Percentiles rank a stretch among this genome's conserved stretches.
Conservation (phyloP, 2,329 filamentous ascomycete species). For the Ramularia endophylla region DNA sequence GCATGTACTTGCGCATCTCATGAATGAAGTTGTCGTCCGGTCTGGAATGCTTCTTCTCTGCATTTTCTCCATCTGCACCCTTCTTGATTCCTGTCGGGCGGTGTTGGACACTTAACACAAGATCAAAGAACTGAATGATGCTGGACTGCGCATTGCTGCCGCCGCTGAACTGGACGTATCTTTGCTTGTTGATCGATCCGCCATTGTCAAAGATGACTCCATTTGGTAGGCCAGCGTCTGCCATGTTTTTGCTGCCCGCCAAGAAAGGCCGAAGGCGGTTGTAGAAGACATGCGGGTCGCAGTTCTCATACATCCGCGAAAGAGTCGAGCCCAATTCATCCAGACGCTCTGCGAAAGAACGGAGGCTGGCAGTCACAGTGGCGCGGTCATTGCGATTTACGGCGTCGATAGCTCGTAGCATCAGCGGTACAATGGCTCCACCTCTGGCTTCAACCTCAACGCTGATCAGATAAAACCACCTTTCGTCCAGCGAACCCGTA, state of each 20-base stretch:
- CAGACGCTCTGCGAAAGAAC: constrained; percentile 75
- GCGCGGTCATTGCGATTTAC: constrained; percentile 63
- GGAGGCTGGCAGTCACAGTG: constrained; percentile 72
- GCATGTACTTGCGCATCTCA: constrained; percentile 98
- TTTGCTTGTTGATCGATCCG: constrained; percentile 43
- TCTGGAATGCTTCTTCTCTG: constrained; percentile 40
- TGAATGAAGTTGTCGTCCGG: constrained; percentile 74
- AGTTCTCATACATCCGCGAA: constrained; percentile 89
- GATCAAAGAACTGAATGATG: constrained; percentile 94
- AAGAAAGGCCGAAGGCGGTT: constrained; percentile 93
- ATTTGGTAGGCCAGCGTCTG: constrained; percentile 79
- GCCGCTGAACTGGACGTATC: constrained; percentile 80
- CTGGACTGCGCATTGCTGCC: constrained; percentile 97
- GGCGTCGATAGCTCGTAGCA: constrained; percentile 80
- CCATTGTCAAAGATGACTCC: constrained; percentile 82
- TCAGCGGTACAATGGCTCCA: constrained; percentile 77
- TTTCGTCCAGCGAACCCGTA: constrained; percentile 91
- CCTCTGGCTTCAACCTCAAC: constrained; percentile 93
- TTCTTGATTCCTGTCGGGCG: constrained; percentile 73
- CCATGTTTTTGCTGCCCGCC: constrained; percentile 97
- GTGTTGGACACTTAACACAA: constrained; percentile 83
- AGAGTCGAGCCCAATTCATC: constrained; percentile 77
- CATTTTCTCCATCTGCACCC: constrained; percentile 33
- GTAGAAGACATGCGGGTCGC: constrained; percentile 92
- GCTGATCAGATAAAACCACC: constrained; percentile 96